Conservation (phyloP, 345 rosid genomes). For the Brassica carinata region DNA sequence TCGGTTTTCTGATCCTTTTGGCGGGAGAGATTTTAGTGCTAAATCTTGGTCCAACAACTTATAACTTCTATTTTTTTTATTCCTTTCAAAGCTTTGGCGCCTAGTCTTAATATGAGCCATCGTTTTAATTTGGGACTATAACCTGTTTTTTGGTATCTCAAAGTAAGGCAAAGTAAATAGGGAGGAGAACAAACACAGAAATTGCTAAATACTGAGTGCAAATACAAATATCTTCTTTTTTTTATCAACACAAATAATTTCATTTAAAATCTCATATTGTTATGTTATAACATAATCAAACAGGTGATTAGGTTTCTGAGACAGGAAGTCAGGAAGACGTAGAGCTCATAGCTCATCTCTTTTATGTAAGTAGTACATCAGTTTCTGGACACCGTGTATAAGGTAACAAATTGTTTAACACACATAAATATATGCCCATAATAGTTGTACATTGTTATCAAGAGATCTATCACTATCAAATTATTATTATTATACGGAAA, state of each 20-base stretch:
- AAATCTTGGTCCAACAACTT: too few relatives aligned
- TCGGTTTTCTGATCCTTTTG: too few relatives aligned
- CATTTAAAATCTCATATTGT: neutral
- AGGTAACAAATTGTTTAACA: neutral
- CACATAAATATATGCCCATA: neutral
- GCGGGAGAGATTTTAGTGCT: too few relatives aligned
- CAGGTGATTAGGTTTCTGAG: neutral
- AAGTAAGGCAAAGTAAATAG: neutral
- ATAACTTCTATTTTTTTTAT: too few relatives aligned
- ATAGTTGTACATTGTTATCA: neutral
- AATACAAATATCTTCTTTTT: neutral
- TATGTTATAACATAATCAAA: neutral
- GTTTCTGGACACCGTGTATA: neutral
- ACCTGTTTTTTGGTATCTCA: neutral
- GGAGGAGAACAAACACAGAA: neutral
- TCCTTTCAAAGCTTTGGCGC: neutral
- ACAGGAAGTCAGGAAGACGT: neutral
- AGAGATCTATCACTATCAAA: constrained; percentile 6
- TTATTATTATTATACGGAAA: neutral
- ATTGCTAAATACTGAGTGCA: neutral
- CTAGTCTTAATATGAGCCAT: neutral
- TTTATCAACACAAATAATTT: neutral
- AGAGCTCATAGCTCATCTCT: constrained; percentile 5
- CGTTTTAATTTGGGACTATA: neutral
- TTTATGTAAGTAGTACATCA: neutral